Percentiles rank a stretch among this genome's conserved stretches.
Evolutionary conservation across 345 rosid genomes (phyloP).

Genomic region (Citrus sinensis): DNA sequence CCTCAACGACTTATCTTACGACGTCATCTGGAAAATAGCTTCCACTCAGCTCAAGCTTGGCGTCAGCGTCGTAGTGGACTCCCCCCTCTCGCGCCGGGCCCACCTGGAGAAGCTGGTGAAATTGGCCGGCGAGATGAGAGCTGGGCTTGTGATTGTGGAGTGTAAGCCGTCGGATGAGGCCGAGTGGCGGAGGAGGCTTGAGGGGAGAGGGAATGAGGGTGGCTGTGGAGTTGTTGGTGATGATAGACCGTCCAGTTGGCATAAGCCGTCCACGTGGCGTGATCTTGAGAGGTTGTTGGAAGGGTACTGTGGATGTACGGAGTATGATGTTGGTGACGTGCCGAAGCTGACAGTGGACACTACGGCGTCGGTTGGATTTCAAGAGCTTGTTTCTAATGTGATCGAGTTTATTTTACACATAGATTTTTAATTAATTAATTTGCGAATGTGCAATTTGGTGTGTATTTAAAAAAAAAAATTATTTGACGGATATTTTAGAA

Average conservation of each 20-base stretch:
- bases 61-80: slow-evolving; percentile 50
- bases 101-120: slow-evolving; percentile 41
- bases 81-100: slow-evolving; percentile 51
- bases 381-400: slow-evolving; percentile 29
- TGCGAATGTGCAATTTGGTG: too few relatives aligned
- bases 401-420: slow-evolving; percentile 28
- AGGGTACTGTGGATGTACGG: slow-evolving; percentile 53
- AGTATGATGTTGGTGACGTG: slow-evolving; percentile 51
- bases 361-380: slow-evolving; percentile 21
- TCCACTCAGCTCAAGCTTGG: slow-evolving; percentile 54
- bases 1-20: slow-evolving; percentile 63
- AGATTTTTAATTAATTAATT: too few relatives aligned
- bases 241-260: slow-evolving; percentile 35
- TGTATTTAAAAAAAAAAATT: too few relatives aligned
- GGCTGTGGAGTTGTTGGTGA: not conserved
- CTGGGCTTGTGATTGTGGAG: slow-evolving; percentile 45
- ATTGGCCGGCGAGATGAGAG: slow-evolving; percentile 30
- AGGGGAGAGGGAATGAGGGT: slow-evolving; percentile 24
- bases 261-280: slow-evolving; percentile 66
- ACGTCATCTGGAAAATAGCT: slow-evolving; percentile 41
- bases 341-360: slow-evolving; percentile 56
- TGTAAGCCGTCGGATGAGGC: slow-evolving; percentile 48
- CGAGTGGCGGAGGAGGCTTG: slow-evolving; percentile 55
- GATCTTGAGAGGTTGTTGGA: slow-evolving; percentile 51
- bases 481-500: too few relatives aligned